A percentile compares a stretch with the other conserved stretches of the same genome.
These are phyloP conservation scores for Fusarium marasasianum DNA, from an alignment of 2,329 filamentous ascomycete species.

Conservation along the genomic window DNA sequence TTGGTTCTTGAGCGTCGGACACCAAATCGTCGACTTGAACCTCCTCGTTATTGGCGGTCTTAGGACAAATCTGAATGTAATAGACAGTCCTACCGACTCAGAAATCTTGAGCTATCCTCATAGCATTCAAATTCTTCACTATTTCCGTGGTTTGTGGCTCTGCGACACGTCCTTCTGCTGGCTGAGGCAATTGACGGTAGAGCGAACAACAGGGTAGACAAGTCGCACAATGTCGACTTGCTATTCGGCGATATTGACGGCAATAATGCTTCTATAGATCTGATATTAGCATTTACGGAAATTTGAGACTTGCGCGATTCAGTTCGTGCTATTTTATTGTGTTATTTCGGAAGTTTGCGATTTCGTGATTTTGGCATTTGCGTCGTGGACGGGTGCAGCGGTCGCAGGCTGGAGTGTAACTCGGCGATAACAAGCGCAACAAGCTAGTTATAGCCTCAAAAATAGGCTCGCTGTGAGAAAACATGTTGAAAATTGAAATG, in stretches of 20 bases:
- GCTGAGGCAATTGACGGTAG: fast-evolving
- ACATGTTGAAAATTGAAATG: fast-evolving
- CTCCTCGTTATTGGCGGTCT: neutral
- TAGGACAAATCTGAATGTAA: neutral
- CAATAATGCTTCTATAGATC: neutral
- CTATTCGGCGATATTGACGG: neutral
- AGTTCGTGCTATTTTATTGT: fast-evolving
- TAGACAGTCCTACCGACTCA: fast-evolving
- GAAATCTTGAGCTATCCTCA: fast-evolving
- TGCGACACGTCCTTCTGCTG: neutral
- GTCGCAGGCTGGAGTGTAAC: neutral
- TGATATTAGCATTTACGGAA: fast-evolving
- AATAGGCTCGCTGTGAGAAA: fast-evolving
- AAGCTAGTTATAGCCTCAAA: fast-evolving
- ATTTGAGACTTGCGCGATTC: fast-evolving
- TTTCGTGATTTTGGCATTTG: neutral
- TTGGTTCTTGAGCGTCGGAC: no score
- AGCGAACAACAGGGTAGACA: neutral
- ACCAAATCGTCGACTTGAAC: fast-evolving
- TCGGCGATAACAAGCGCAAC: neutral
- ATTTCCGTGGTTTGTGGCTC: neutral
- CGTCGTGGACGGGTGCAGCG: no score
- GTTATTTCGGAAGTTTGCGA: neutral
- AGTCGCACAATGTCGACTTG: neutral
- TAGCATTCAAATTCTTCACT: fast-evolving